Evolutionary conservation across 2,329 filamentous ascomycete genomes (phyloP).

Genomic region (Fusarium paranaense): DNA sequence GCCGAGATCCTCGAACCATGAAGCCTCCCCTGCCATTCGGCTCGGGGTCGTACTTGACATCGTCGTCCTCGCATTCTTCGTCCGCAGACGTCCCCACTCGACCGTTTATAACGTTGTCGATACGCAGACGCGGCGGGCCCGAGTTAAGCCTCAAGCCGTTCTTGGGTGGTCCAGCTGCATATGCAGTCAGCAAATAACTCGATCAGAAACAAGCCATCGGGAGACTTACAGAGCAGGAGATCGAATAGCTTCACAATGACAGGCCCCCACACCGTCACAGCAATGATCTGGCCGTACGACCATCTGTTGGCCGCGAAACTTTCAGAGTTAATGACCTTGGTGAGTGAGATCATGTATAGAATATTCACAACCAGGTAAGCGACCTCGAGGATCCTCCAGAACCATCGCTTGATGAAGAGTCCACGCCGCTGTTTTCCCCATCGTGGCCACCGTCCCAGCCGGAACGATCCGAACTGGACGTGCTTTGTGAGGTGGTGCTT

Average conservation of each 20-base stretch:
- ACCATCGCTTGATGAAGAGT: slow-evolving; percentile 44
- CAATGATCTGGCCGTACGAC: slow-evolving; percentile 55
- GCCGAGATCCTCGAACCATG: slow-evolving; percentile 16
- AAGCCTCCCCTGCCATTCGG: slow-evolving; percentile 15
- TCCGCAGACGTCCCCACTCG: slow-evolving; percentile 42
- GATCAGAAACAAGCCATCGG: neutral
- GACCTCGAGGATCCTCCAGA: slow-evolving; percentile 52
- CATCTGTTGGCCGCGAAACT: slow-evolving; percentile 51
- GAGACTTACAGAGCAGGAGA: slow-evolving; percentile 50
- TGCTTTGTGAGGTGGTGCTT: slow-evolving; percentile 49
- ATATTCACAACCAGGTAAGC: slow-evolving; percentile 52
- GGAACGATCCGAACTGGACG: slow-evolving; percentile 47
- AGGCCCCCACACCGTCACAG: slow-evolving; percentile 54
- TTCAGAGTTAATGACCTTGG: slow-evolving; percentile 50
- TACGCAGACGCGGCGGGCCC: slow-evolving; percentile 52
- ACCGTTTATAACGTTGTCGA: slow-evolving; percentile 54
- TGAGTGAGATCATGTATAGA: slow-evolving; percentile 53
- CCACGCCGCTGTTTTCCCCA: slow-evolving; percentile 46
- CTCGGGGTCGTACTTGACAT: slow-evolving; percentile 26
- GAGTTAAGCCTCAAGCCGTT: slow-evolving; percentile 52
- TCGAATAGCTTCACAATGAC: slow-evolving; percentile 55
- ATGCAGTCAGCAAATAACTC: slow-evolving; percentile 32
- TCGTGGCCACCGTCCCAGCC: slow-evolving; percentile 47
- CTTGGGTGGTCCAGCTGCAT: slow-evolving; percentile 51
- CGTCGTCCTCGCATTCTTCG: slow-evolving; percentile 36